These are phyloP conservation scores for Ashbya aceris DNA, from an alignment of 1,139 yeast genomes.

Conservation along the genomic window DNA sequence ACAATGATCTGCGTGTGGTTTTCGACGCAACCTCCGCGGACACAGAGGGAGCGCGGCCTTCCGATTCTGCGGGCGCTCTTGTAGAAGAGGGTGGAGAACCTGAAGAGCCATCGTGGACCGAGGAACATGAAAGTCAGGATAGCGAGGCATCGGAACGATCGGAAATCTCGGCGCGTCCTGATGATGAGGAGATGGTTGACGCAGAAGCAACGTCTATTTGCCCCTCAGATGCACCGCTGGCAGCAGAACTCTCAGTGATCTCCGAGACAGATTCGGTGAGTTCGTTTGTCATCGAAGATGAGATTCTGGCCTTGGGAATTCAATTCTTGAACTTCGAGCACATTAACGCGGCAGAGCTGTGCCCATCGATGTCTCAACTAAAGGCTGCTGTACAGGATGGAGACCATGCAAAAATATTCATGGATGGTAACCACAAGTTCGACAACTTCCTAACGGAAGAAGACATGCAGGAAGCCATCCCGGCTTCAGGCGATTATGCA, in stretches of 20 bases:
- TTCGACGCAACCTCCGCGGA: constrained; percentile 34
- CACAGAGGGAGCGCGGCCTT: constrained; percentile 6
- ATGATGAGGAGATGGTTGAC: background rate
- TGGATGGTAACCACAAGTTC: constrained; percentile 35
- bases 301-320: constrained; percentile 26
- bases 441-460: constrained; percentile 27
- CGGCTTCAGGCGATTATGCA: constrained; percentile 23
- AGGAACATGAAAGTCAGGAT: constrained; percentile 7
- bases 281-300: constrained; percentile 17
- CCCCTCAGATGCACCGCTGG: background rate
- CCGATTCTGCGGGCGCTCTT: constrained; percentile 1
- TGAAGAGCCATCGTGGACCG: constrained; percentile 11
- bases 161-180: background rate
- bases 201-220: background rate
- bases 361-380: constrained; percentile 56
- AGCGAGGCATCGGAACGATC: background rate
- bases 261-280: background rate
- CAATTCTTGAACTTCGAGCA: constrained; percentile 29
- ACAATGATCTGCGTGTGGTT: constrained; percentile 30
- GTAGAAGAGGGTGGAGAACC: constrained; percentile 12
- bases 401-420: constrained; percentile 43
- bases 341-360: constrained; percentile 39
- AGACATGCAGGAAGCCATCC: constrained; percentile 32
- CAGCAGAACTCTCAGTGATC: background rate
- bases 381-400: constrained; percentile 51